These are phyloP conservation scores for Cordyceps farinosa DNA, from an alignment of 2,329 filamentous ascomycete species.

Conservation along the genomic window DNA sequence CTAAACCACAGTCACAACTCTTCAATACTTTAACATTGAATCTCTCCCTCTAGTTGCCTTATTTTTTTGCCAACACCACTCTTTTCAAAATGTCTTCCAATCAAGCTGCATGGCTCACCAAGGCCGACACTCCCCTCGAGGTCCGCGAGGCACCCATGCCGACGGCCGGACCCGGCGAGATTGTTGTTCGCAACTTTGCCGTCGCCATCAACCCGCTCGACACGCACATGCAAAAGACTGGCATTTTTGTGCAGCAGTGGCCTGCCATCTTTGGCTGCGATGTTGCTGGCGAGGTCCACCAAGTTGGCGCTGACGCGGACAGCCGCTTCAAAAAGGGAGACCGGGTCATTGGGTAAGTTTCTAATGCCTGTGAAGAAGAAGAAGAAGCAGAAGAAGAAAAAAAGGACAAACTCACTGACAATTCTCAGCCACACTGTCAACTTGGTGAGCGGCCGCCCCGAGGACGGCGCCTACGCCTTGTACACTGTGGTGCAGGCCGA, in stretches of 20 bases:
- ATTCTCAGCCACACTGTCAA: constrained; percentile 23
- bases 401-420: background rate
- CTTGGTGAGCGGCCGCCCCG: constrained; percentile 26
- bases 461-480: constrained; percentile 27
- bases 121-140: constrained; percentile 22
- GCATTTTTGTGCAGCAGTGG: constrained; percentile 33
- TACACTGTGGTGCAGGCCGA: constrained; percentile 23
- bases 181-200: constrained; percentile 24
- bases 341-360: constrained; percentile 22
- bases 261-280: constrained; percentile 30
- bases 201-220: constrained; percentile 31
- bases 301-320: constrained; percentile 24
- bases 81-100: constrained; percentile 23
- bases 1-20: background rate
- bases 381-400: too few relatives aligned
- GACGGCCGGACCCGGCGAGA: background rate
- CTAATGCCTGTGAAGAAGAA: background rate
- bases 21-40: background rate
- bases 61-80: background rate
- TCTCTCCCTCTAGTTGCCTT: background rate
- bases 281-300: constrained; percentile 29
- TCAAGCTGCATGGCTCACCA: constrained; percentile 26
- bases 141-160: constrained; percentile 27
- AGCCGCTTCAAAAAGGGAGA: constrained; percentile 28
- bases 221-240: constrained; percentile 28